Evolutionary conservation across 176 grass and related monocot species (phyloP).

Genomic region (Aegilops umbellulata): DNA sequence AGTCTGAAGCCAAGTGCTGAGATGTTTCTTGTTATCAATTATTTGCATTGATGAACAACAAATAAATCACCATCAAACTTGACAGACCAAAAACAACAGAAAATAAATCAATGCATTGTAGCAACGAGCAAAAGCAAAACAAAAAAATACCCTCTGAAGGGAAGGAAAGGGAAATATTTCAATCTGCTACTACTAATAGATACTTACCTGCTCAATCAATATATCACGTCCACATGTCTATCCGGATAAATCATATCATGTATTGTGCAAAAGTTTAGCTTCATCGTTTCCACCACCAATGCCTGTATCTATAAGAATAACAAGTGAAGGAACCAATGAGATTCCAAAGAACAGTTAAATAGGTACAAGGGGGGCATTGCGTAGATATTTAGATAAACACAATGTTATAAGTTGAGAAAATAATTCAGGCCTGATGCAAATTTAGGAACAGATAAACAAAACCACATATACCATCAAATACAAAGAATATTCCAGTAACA

Average conservation of each 20-base stretch:
- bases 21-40: neutral
- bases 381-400: neutral
- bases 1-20: neutral
- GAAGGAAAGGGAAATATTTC: neutral
- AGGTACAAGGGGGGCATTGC: neutral
- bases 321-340: neutral
- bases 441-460: neutral
- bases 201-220: too few species aligned
- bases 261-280: too few species aligned
- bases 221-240: too few species aligned
- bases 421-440: neutral
- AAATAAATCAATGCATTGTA: neutral
- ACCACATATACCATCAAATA: neutral
- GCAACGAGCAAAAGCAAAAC: neutral
- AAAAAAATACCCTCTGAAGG: too few species aligned
- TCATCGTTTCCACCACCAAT: too few species aligned
- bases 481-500: neutral
- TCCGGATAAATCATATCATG: too few species aligned
- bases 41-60: neutral
- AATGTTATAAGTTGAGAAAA: neutral
- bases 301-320: too few species aligned
- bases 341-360: neutral
- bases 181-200: neutral
- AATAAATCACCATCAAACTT: too few species aligned
- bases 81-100: neutral